phyloP scores from a whole-genome alignment of 768 basidiomycete species.

The Daedalea quercina region DNA sequence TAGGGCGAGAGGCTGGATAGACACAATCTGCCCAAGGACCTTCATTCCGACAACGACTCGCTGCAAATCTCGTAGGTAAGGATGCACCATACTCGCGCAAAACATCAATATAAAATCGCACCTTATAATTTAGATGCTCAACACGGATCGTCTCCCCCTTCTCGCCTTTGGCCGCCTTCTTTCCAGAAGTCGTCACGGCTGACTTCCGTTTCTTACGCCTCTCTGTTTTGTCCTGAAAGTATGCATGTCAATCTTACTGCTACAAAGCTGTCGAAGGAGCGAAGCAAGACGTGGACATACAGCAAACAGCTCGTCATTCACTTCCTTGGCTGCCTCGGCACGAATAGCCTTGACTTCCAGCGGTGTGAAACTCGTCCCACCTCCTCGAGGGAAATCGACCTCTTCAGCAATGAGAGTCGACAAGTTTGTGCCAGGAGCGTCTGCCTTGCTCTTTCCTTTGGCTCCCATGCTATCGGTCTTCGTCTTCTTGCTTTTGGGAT shows the following conservation, averaged over 20 bases:
- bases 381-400: slow-evolving; percentile 92
- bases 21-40: slow-evolving; percentile 80
- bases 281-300: slow-evolving; percentile 28
- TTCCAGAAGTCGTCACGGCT: slow-evolving; percentile 28
- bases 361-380: slow-evolving; percentile 83
- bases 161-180: slow-evolving; percentile 24
- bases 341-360: slow-evolving; percentile 82
- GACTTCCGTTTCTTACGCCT: slow-evolving; percentile 44
- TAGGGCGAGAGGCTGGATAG: slow-evolving; percentile 82
- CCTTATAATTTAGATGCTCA: slow-evolving; percentile 94
- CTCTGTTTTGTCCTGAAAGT: slow-evolving; percentile 36
- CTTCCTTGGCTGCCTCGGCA: slow-evolving; percentile 81
- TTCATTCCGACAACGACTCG: slow-evolving; percentile 79
- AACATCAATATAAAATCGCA: slow-evolving; percentile 19
- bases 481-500: slow-evolving; percentile 53
- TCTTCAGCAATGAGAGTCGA: slow-evolving; percentile 46
- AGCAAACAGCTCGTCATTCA: slow-evolving; percentile 71
- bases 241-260: slow-evolving; percentile 15
- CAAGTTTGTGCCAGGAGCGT: slow-evolving; percentile 26
- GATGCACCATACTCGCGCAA: too few relatives aligned
- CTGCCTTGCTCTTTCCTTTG: slow-evolving; percentile 19
- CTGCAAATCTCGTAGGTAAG: slow-evolving; percentile 32
- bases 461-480: slow-evolving; percentile 35
- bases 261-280: background rate
- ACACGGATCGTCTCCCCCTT: slow-evolving; percentile 62